A percentile compares a stretch with the other conserved stretches of the same genome.
Conservation (phyloP, 202 grass and related monocot genomes). For the Musa balbisiana region DNA sequence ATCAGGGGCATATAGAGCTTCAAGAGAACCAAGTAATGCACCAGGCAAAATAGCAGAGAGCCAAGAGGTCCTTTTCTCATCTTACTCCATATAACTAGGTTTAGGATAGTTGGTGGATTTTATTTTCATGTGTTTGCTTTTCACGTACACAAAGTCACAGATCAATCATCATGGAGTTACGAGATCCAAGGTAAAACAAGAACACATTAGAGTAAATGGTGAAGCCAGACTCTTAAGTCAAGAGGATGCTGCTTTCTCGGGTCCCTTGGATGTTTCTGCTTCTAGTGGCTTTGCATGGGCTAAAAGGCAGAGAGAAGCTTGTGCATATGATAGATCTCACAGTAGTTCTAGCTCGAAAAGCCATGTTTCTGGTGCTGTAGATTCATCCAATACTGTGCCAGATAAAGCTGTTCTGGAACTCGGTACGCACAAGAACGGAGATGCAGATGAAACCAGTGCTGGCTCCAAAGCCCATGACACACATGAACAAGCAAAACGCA, state of each 20-base stretch:
- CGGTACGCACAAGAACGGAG: constrained; percentile 34
- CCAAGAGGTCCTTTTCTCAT: constrained; percentile 22
- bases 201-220: background rate
- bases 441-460: constrained; percentile 11
- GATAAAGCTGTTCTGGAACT: constrained; percentile 32
- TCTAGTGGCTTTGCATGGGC: constrained; percentile 77
- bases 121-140: background rate
- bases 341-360: constrained; percentile 47
- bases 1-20: constrained; percentile 51
- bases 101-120: background rate
- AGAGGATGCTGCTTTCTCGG: constrained; percentile 58
- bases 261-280: constrained; percentile 65
- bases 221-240: constrained; percentile 27
- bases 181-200: constrained; percentile 14
- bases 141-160: constrained; percentile 32
- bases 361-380: constrained; percentile 25
- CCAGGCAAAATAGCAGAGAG: constrained; percentile 25
- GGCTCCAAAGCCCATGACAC: constrained; percentile 34
- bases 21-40: constrained; percentile 35
- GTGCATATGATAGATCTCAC: constrained; percentile 28
- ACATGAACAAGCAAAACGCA: constrained; percentile 34
- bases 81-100: background rate
- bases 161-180: constrained; percentile 39
- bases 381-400: constrained; percentile 17
- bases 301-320: constrained; percentile 49